A percentile compares a stretch with the other conserved stretches of the same genome.
These are phyloP conservation scores for Rhododendron vialii DNA, from an alignment of 148 eudicot species.

Conservation along the genomic window DNA sequence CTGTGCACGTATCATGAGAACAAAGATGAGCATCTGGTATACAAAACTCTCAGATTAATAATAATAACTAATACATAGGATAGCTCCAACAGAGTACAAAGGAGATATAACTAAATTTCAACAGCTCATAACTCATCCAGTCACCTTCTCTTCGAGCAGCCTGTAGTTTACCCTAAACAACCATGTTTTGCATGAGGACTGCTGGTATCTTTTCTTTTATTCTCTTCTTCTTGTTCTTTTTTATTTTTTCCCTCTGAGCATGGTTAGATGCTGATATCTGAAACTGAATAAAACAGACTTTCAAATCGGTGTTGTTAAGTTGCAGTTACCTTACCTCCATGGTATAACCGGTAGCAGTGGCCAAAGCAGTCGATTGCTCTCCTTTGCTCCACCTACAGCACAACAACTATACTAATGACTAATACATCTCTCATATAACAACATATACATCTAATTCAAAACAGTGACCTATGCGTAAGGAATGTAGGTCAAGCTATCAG, in stretches of 20 bases:
- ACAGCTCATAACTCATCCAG: not conserved
- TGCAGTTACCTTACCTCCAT: conserved; percentile 42
- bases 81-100: not conserved
- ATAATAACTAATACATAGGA: not conserved
- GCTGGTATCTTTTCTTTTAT: not conserved
- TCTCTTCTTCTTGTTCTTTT: not conserved
- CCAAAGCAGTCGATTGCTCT: conserved; percentile 89
- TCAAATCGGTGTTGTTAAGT: not conserved
- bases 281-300: not conserved
- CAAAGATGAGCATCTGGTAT: not conserved
- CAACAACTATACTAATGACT: not conserved
- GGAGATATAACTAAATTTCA: not conserved
- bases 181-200: not conserved
- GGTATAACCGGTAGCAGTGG: conserved; percentile 63
- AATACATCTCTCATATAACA: not conserved
- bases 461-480: not conserved
- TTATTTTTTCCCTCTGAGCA: not conserved
- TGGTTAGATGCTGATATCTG: not conserved
- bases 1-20: not conserved
- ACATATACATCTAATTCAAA: not conserved
- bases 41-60: not conserved
- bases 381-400: conserved; percentile 84
- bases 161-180: not conserved
- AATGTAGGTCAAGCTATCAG: not conserved
- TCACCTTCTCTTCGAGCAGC: not conserved